Conservation (phyloP, 208 protist species). For the Wallacemonas sp. region DNA sequence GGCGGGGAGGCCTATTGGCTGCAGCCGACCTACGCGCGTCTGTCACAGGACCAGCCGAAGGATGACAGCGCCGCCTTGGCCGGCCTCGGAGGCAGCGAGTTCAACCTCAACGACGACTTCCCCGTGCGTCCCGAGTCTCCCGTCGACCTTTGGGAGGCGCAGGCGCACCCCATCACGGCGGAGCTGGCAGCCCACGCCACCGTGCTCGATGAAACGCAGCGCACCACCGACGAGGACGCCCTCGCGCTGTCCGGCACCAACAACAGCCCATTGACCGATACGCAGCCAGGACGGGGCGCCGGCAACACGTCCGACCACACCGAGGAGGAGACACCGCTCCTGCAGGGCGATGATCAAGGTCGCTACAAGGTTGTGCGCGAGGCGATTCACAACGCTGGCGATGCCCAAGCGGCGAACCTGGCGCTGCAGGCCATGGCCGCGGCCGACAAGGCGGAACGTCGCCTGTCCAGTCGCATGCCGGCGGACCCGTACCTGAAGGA, state of each 20-base stretch:
- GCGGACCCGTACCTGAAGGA: constrained; percentile 30
- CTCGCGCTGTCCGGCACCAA: no score
- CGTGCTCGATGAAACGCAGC: constrained; percentile 9
- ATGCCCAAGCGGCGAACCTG: constrained; percentile 42
- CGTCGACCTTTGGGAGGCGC: constrained; percentile 7
- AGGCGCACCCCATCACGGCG: background rate
- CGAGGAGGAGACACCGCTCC: constrained; percentile 17
- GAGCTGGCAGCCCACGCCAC: constrained; percentile 9
- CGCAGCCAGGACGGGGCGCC: background rate
- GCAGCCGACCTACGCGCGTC: constrained; percentile 48
- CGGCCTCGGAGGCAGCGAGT: background rate
- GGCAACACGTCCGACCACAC: background rate
- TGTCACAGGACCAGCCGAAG: no score
- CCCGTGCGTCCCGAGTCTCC: constrained; percentile 39
- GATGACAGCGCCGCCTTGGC: background rate
- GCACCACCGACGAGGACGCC: background rate
- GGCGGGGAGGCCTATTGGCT: constrained; percentile 96
- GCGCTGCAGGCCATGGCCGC: constrained; percentile 43
- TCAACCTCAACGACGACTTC: constrained; percentile 13
- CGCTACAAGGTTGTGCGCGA: constrained; percentile 28
- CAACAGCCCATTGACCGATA: no score
- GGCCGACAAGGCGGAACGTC: constrained; percentile 35
- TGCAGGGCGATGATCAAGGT: constrained; percentile 34
- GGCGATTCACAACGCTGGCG: constrained; percentile 42
- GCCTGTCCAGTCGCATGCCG: constrained; percentile 22